Conservation (phyloP, 352 stramenopile species). For the Phytopythium aichiense region DNA sequence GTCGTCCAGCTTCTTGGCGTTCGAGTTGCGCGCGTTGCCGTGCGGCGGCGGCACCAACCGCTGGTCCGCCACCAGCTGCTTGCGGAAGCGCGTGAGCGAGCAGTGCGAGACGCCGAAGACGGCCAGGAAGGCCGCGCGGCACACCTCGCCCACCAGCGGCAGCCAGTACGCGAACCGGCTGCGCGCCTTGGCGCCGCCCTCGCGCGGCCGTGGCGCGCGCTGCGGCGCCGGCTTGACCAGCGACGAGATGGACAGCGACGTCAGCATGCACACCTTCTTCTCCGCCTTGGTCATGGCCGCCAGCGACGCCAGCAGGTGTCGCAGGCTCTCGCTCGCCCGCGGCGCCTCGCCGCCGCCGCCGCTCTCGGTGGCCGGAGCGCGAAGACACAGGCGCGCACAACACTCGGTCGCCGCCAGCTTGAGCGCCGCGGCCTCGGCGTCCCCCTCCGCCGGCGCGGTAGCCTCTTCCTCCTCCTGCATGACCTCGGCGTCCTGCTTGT, state of each 20-base stretch:
- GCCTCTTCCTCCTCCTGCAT: not conserved
- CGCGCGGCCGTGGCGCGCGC: slow-evolving; percentile 3
- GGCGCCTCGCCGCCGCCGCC: not conserved
- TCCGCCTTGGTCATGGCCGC: slow-evolving; percentile 6
- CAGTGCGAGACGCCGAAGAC: slow-evolving; percentile 7
- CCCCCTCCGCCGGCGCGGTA: not conserved
- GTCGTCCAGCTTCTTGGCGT: slow-evolving; percentile 8
- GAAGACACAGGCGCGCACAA: slow-evolving; percentile 3
- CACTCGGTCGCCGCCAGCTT: not conserved
- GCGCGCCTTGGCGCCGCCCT: not conserved
- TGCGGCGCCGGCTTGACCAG: slow-evolving; percentile 1
- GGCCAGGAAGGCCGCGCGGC: slow-evolving; percentile 8
- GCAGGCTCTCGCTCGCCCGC: not conserved
- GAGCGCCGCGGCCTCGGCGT: not conserved
- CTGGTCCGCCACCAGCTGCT: not conserved
- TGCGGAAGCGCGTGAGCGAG: slow-evolving; percentile 6
- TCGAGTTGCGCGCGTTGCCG: slow-evolving; percentile 4
- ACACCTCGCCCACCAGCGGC: slow-evolving; percentile 9
- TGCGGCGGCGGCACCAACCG: slow-evolving; percentile 3
- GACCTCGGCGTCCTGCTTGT: not conserved
- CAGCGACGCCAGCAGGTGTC: slow-evolving; percentile 3
- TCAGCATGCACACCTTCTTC: slow-evolving; percentile 3
- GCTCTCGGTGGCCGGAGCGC: not conserved
- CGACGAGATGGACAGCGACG: slow-evolving; percentile 7
- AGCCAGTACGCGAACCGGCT: slow-evolving; percentile 8